phyloP scores from a whole-genome alignment of 305 asterid genomes.

The Salvia sclarea region DNA sequence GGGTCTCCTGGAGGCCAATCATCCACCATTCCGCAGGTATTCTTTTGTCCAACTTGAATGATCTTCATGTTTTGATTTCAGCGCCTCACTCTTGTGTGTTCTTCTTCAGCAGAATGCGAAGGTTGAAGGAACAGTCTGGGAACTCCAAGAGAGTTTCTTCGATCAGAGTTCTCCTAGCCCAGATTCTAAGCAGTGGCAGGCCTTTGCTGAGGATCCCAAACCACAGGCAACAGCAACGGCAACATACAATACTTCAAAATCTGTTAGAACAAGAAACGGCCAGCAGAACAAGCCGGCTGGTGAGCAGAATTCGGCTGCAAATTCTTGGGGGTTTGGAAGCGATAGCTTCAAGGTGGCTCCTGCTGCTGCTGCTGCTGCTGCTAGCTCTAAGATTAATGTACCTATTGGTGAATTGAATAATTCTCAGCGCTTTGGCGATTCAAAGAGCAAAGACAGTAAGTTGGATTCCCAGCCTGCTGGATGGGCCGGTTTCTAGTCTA shows the following conservation, averaged over 20 bases:
- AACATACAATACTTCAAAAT: constrained; percentile 43
- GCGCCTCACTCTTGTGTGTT: constrained; percentile 9
- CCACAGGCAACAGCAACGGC: constrained; percentile 34
- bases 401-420: constrained; percentile 41
- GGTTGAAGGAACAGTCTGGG: constrained; percentile 76
- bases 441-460: constrained; percentile 54
- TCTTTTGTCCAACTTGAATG: constrained; percentile 13
- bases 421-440: constrained; percentile 58
- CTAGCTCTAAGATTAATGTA: constrained; percentile 46
- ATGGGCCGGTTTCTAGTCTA: constrained; percentile 89
- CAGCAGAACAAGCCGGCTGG: constrained; percentile 47
- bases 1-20: constrained; percentile 56
- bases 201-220: constrained; percentile 64
- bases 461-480: constrained; percentile 82
- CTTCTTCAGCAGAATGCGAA: constrained; percentile 47
- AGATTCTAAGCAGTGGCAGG: constrained; percentile 76
- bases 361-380: constrained; percentile 36
- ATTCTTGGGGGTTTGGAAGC: constrained; percentile 73
- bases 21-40: constrained; percentile 49
- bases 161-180: constrained; percentile 54
- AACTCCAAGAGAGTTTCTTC: constrained; percentile 66
- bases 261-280: constrained; percentile 73
- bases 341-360: constrained; percentile 78
- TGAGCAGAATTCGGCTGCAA: constrained; percentile 43
- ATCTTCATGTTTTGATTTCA: neutral